Base-by-base conservation (phyloP, 768 basidiomycete genomes). In the Stropharia rugosoannulata region DNA sequence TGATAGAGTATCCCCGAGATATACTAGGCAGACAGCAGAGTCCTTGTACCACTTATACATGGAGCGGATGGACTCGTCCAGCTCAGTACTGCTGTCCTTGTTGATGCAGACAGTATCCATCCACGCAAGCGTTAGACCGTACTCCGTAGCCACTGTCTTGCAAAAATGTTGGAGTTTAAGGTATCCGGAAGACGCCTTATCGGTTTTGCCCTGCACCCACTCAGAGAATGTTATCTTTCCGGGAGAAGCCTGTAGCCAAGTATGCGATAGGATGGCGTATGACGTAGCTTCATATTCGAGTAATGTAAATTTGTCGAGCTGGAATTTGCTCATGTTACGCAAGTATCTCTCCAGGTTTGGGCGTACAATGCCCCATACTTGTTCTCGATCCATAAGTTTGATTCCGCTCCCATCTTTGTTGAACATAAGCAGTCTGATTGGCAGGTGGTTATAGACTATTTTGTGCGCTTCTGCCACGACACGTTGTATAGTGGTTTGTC, bases 81-180 rank as follows among this genome's bases (percentile, higher is more conserved):
- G 47, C n/a, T 49, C 47, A 5, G 47, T 10, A 18, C 47, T 49
- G 47, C 47, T 49, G 5, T 49, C 47, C 47, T 49, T 49, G 32
- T 49, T 49, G 27, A 49, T 49, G 36, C 47, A 49, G 5, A 49
- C 15, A 3, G 41, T 49, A 16, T 49, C 47, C 47, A 49, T 49
- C 47, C 47, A 49, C 1, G 13, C 47, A 1, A 49, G 29, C 3
- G 27, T 27, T 2, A 49, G 5, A 16, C 29, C 29, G n/a, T 36
- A 18, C 16, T 13, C 19, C 11, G 32, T 12, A 13, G 47, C 29
- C 10, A 36, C 29, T 16, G 18, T 44, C 25, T 35, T 36, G 47
- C 47, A 49, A 15, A 49, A 36, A 8, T 35, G 29, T 16, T 11
- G 29, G 29, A 49, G 47, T 16, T 49, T 49, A 6, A n/a, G 11